Percentiles rank a stretch among this genome's conserved stretches.
Conservation (phyloP, 2,329 filamentous ascomycete species). For the Cercospora zeae-maydis region DNA sequence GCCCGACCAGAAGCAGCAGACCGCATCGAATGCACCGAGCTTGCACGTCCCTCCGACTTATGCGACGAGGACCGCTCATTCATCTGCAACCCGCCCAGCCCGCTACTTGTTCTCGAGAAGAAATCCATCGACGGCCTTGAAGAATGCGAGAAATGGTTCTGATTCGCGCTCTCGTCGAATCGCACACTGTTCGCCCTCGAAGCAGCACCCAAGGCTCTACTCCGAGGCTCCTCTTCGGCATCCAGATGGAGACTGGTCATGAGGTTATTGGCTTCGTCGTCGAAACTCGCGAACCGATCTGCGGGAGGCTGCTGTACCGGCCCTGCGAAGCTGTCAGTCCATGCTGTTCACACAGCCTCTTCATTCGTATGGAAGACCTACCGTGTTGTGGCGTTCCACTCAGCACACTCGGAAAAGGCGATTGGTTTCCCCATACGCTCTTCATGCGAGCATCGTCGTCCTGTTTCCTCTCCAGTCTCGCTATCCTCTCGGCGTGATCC, state of each 20-base stretch:
- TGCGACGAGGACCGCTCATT: slow-evolving; percentile 89
- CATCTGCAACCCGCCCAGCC: slow-evolving; percentile 73
- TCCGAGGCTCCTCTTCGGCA: slow-evolving; percentile 75
- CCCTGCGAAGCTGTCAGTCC: slow-evolving; percentile 49
- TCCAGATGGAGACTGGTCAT: slow-evolving; percentile 81
- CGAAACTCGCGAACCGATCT: slow-evolving; percentile 85
- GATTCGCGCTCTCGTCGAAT: slow-evolving; percentile 92
- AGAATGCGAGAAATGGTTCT: slow-evolving; percentile 81
- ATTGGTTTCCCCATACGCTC: slow-evolving; percentile 80
- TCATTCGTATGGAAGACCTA: slow-evolving; percentile 43
- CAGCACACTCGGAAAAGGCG: slow-evolving; percentile 82
- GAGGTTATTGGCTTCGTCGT: slow-evolving; percentile 77
- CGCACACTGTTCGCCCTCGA: slow-evolving; percentile 95
- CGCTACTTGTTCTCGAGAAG: slow-evolving; percentile 63
- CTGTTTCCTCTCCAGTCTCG: slow-evolving; percentile 58
- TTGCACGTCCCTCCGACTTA: slow-evolving; percentile 92
- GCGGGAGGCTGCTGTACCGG: slow-evolving; percentile 73
- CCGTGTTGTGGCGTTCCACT: slow-evolving; percentile 84
- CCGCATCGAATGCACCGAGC: slow-evolving; percentile 75
- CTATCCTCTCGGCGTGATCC: slow-evolving; percentile 59
- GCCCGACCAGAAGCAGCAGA: slow-evolving; percentile 75
- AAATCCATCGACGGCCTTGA: slow-evolving; percentile 82
- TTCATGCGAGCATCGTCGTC: slow-evolving; percentile 66
- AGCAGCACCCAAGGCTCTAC: slow-evolving; percentile 64
- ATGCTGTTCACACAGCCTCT: neutral